Evolutionary conservation across 352 stramenopile species (phyloP).

Genomic region (Phytophthora sp.): DNA sequence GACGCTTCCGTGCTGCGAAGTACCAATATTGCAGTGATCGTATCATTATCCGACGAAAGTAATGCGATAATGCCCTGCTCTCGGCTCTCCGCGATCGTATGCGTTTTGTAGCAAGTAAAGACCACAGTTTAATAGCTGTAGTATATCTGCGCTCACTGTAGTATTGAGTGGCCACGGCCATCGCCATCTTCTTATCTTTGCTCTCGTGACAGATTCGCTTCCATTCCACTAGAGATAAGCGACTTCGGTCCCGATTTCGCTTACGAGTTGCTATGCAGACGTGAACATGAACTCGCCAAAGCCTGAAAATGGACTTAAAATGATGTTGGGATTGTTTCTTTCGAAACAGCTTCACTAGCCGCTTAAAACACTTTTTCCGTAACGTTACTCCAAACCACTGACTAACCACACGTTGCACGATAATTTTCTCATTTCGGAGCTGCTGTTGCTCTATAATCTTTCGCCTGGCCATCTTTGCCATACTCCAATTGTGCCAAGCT

Average conservation of each 20-base stretch:
- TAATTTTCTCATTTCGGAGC: background rate
- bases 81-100: conserved; percentile 2
- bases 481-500: conserved; percentile 23
- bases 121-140: conserved; percentile 23
- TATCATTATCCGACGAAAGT: conserved; percentile 35
- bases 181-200: conserved; percentile 2
- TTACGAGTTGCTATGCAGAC: conserved; percentile 17
- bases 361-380: conserved; percentile 41
- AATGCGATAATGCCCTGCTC: conserved; percentile 35
- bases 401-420: conserved; percentile 19
- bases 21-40: conserved; percentile 41
- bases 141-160: conserved; percentile 26
- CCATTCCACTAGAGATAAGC: conserved; percentile 24
- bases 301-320: conserved; percentile 22
- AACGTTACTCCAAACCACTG: conserved; percentile 40
- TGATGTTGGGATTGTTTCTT: conserved; percentile 37
- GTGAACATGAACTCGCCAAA: conserved; percentile 21
- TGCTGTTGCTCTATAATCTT: conserved; percentile 10
- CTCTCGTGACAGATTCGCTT: conserved; percentile 8
- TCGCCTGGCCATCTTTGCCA: background rate
- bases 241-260: conserved; percentile 1
- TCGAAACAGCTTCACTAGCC: conserved; percentile 50
- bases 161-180: conserved; percentile 25
- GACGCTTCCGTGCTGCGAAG: conserved; percentile 15
- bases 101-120: conserved; percentile 1